A percentile compares a stretch with the other conserved stretches of the same genome.
Conservation (phyloP, 2,329 filamentous ascomycete species). For the Arthrocladium fulminans region DNA sequence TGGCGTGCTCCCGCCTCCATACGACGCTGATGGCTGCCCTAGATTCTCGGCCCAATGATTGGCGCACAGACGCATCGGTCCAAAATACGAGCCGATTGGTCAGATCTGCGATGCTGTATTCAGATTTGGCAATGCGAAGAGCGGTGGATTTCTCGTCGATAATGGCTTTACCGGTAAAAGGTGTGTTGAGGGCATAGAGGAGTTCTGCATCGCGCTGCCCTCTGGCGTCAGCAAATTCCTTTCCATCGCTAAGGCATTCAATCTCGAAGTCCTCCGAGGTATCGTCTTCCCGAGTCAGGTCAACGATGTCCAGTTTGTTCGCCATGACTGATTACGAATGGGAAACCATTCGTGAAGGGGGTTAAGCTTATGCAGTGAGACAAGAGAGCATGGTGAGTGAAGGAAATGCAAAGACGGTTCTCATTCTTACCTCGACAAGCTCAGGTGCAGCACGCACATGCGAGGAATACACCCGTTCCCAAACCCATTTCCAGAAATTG, state of each 20-base stretch:
- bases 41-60: neutral
- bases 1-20: neutral
- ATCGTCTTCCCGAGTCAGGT: too few species aligned
- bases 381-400: neutral
- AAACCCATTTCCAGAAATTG: neutral
- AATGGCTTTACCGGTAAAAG: neutral
- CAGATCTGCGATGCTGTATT: neutral
- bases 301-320: too few species aligned
- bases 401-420: neutral
- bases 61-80: neutral
- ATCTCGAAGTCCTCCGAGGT: too few species aligned
- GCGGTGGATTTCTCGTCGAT: neutral
- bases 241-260: neutral
- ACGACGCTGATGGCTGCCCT: neutral
- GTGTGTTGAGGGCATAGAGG: neutral
- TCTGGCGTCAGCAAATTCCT: neutral
- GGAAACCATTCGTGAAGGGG: too few species aligned
- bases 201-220: neutral
- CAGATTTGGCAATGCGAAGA: neutral
- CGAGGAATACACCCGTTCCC: neutral
- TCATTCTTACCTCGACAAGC: neutral
- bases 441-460: neutral
- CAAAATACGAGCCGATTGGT: constrained; percentile 6
- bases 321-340: neutral
- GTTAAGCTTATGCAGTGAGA: too few species aligned